Conservation (phyloP, 306 rosid species). For the Dryas alaskensis region DNA sequence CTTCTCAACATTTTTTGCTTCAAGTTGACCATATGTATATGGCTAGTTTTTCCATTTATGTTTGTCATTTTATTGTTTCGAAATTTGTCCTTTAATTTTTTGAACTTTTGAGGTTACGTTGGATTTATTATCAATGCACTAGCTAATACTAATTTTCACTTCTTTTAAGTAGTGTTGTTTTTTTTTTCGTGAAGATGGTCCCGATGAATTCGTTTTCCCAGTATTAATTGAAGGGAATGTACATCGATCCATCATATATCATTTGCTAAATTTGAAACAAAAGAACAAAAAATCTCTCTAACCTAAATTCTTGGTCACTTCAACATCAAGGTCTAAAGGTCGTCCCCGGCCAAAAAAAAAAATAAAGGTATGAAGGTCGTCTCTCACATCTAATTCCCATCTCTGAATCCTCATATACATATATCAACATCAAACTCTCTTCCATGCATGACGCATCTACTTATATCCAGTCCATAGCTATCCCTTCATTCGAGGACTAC, state of each 20-base stretch:
- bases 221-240: constrained; percentile 30
- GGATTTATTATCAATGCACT: too few relatives aligned
- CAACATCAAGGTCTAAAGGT: constrained; percentile 41
- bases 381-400: constrained; percentile 46
- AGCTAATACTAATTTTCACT: background rate
- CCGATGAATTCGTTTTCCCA: constrained; percentile 19
- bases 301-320: constrained; percentile 52
- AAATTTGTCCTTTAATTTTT: too few relatives aligned
- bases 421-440: constrained; percentile 43
- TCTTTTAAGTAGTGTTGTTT: background rate
- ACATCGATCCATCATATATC: background rate
- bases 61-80: too few relatives aligned
- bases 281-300: constrained; percentile 56
- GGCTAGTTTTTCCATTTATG: too few relatives aligned
- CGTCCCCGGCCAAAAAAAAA: too few relatives aligned
- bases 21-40: too few relatives aligned
- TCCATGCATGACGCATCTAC: constrained; percentile 21
- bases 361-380: background rate
- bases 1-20: too few relatives aligned
- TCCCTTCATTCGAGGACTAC: constrained; percentile 27
- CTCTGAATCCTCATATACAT: background rate
- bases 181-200: background rate
- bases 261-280: constrained; percentile 37
- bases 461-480: background rate
- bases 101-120: too few relatives aligned